phyloP scores from a whole-genome alignment of 768 basidiomycete genomes.

The Tephrocybe sp. region DNA sequence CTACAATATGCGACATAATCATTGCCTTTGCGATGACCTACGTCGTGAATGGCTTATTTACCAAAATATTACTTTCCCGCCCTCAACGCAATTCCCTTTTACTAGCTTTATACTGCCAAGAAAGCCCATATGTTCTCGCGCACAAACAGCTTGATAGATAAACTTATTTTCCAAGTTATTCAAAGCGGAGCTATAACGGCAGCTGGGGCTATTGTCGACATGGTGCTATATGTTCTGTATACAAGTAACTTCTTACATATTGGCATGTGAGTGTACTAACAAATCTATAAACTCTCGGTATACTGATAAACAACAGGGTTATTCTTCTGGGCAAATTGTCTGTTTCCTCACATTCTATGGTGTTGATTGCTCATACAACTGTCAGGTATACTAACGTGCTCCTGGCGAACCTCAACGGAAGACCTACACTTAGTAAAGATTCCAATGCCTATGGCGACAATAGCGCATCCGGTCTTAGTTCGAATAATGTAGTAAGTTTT shows the following conservation, averaged over 20 bases:
- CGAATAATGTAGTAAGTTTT: not conserved
- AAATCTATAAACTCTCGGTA: not conserved
- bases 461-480: not conserved
- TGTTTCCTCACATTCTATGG: not conserved
- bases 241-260: not conserved
- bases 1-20: not conserved
- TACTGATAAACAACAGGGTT: not conserved
- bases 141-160: not conserved
- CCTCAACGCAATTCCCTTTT: not conserved
- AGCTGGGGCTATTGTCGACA: constrained; percentile 1
- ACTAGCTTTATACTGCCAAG: constrained; percentile 1
- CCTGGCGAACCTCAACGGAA: constrained; percentile 1
- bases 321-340: constrained; percentile 1
- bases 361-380: not conserved
- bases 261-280: not conserved
- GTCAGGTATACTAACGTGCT: constrained; percentile 1
- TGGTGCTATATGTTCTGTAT: not conserved
- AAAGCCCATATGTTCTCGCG: not conserved
- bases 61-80: not conserved
- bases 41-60: not conserved
- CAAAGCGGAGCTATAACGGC: not conserved
- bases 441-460: not conserved
- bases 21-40: constrained; percentile 1
- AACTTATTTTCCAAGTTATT: not conserved
- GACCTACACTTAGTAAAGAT: no score